Base-by-base conservation (phyloP, 345 rosid genomes). In the Populus alba region DNA sequence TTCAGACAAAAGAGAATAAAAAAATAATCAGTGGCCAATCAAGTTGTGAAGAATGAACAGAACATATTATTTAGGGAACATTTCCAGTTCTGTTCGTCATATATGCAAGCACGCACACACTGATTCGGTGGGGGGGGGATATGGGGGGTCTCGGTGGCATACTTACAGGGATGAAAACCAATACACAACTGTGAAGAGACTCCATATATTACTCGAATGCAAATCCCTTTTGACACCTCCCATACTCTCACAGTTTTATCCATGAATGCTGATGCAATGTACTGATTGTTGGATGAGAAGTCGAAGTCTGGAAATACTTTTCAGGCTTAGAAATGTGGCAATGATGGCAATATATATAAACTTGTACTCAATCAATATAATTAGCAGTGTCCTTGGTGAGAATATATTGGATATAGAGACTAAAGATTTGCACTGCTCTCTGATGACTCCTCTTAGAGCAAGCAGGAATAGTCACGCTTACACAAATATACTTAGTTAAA, bases 241-340 rank as follows among this genome's bases (percentile, higher is more conserved):
- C 99, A 96, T 47, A 93, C 97, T 88, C 97, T 89, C 75, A 96
- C 97, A 81, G 99, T 96, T 88, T 96, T 96, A 85, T 96, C 99
- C 87, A 84, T 73, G 35, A 97, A 93, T 37, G 99, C 86, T 11
- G 99, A 96, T 22, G 99, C 99, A 29, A 96, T 90, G 79, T 93
- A 93, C 73, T 93, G 98, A 84, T 96, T 93, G 88, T 93, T 96
- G 72, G 99, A 93, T n/a, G 99, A 86, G 90, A 96, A 93, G 86
- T 93, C 97, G 81, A 96, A 96, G 75, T 96, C 99, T 96, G 99
- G 81, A 83, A 84, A 74, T 70, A 69, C 33, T 27, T 69, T 76
- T 72, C 43, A 47, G 61, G 29, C 72, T 82, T 69, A 79, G 81
- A 63, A 81, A 75, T 61, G 68, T 67, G 35, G 51, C 74, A 72